phyloP scores from a whole-genome alignment of 2,329 filamentous ascomycete species.

The Fusarium metavorans region DNA sequence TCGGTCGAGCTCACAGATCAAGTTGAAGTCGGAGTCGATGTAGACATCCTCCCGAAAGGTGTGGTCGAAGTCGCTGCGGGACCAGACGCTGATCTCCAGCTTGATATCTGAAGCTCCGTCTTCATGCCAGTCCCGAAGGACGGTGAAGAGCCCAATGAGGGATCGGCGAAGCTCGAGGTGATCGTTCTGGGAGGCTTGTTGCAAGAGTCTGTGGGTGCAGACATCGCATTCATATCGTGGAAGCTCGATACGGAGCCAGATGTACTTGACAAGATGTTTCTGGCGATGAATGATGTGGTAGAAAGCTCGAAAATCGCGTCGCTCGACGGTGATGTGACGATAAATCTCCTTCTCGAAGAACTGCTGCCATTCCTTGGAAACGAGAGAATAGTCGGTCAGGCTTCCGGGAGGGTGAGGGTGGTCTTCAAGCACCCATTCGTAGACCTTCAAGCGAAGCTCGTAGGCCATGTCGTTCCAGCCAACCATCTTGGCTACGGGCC shows the following conservation, averaged over 20 bases:
- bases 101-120: background rate
- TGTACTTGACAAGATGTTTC: background rate
- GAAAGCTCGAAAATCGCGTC: background rate
- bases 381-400: background rate
- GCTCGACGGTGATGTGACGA: background rate
- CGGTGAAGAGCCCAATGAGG: background rate
- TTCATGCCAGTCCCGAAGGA: background rate
- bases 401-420: background rate
- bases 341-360: conserved; percentile 10
- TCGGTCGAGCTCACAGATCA: background rate
- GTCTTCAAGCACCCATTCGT: background rate
- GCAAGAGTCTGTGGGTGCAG: background rate
- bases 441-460: background rate
- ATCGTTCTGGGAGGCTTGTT: background rate
- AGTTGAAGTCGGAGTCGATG: background rate
- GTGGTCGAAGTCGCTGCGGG: background rate
- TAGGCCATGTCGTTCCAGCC: background rate
- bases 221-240: background rate
- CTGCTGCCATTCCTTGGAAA: background rate
- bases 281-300: background rate
- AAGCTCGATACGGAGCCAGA: conserved; percentile 5
- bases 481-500: background rate
- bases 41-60: background rate
- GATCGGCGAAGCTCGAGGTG: background rate
- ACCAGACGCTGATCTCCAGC: conserved; percentile 1